phyloP scores from a whole-genome alignment of 2,329 filamentous ascomycete genomes.

The Hymenoscyphus fructigenus region DNA sequence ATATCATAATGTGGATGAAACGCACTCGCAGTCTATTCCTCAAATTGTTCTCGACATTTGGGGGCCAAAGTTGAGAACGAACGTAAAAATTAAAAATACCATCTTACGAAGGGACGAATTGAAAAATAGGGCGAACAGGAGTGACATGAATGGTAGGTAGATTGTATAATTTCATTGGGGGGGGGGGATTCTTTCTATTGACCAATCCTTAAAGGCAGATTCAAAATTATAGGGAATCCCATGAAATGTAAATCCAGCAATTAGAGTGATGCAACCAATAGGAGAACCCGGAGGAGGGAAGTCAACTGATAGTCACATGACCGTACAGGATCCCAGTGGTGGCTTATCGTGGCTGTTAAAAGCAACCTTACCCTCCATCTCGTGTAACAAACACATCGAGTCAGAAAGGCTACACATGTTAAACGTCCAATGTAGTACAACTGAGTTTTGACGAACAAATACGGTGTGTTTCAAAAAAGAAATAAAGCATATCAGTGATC shows the following conservation, averaged over 20 bases:
- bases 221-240: neutral
- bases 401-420: neutral
- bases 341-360: neutral
- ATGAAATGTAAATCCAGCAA: neutral
- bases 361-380: neutral
- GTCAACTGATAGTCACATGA: neutral
- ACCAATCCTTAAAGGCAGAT: neutral
- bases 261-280: neutral
- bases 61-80: neutral
- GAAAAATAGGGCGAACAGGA: neutral
- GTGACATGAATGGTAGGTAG: neutral
- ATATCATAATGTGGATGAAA: neutral
- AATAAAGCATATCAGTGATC: neutral
- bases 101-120: neutral
- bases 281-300: neutral
- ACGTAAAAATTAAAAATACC: neutral
- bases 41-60: neutral
- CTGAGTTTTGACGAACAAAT: neutral
- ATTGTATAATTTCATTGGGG: neutral
- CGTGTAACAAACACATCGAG: neutral
- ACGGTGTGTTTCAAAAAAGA: neutral
- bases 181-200: neutral
- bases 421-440: neutral
- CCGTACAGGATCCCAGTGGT: neutral
- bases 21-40: neutral